Percentiles rank a stretch among this genome's conserved stretches.
These are phyloP conservation scores for Yamadazyma membranifaciens DNA, from an alignment of 1,139 yeast genomes.

Conservation along the genomic window DNA sequence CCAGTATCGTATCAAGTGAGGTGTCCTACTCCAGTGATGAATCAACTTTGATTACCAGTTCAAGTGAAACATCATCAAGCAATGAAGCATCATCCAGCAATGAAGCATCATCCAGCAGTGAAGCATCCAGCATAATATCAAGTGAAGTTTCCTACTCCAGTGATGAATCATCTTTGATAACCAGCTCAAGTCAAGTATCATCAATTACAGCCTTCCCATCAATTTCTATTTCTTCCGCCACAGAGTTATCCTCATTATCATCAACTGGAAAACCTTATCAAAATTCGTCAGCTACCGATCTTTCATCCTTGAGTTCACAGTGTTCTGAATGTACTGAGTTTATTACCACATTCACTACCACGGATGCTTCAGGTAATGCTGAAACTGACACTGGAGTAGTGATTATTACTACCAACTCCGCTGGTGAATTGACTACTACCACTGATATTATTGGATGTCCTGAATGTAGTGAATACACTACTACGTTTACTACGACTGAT, in stretches of 20 bases:
- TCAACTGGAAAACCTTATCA: conserved; percentile 4
- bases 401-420: conserved; percentile 3
- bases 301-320: background rate
- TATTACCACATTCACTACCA: conserved; percentile 1
- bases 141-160: conserved; percentile 14
- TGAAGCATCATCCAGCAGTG: conserved; percentile 4
- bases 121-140: conserved; percentile 4
- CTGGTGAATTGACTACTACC: background rate
- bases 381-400: background rate
- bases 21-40: conserved; percentile 4
- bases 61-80: background rate
- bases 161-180: conserved; percentile 11
- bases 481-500: conserved; percentile 1
- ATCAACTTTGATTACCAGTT: conserved; percentile 8
- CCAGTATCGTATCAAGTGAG: background rate
- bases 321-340: conserved; percentile 4
- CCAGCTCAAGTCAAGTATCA: conserved; percentile 8
- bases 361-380: background rate
- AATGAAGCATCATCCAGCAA: background rate
- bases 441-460: conserved; percentile 2
- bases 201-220: conserved; percentile 9
- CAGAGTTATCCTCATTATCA: conserved; percentile 2
- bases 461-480: conserved; percentile 3
- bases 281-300: conserved; percentile 1
- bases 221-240: conserved; percentile 2